These are phyloP conservation scores for Metschnikowia hibisci DNA, from an alignment of 805 yeast species.

Conservation along the genomic window DNA sequence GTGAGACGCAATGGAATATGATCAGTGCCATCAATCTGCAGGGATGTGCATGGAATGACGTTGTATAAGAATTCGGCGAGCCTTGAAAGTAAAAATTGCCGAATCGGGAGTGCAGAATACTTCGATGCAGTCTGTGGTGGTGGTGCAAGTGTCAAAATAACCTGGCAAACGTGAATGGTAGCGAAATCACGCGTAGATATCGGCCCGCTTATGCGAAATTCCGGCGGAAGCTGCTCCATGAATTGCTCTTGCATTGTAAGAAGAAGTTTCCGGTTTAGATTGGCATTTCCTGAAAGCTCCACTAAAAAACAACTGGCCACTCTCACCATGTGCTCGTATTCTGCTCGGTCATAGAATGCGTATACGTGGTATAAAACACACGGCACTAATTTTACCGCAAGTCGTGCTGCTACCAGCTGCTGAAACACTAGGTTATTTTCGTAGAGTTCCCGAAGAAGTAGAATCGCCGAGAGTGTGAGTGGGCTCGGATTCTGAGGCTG, in stretches of 20 bases:
- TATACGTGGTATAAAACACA: conserved; percentile 55
- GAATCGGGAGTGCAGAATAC: conserved; percentile 19
- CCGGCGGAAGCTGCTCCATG: conserved; percentile 51
- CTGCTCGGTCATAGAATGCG: conserved; percentile 40
- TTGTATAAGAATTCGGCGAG: conserved; percentile 61
- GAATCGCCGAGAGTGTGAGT: conserved; percentile 56
- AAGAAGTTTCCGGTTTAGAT: conserved; percentile 38
- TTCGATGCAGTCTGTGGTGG: conserved; percentile 10
- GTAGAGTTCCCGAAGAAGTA: conserved; percentile 70
- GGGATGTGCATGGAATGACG: conserved; percentile 40
- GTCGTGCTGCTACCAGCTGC: conserved; percentile 33
- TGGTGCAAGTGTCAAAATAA: conserved; percentile 21
- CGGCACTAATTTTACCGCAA: conserved; percentile 52
- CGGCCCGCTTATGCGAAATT: conserved; percentile 43
- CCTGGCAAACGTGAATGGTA: conserved; percentile 46
- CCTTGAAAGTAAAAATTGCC: conserved; percentile 35
- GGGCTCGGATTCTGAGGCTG: conserved; percentile 12
- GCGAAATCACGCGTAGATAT: conserved; percentile 62
- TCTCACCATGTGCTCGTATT: conserved; percentile 43
- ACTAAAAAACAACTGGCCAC: conserved; percentile 50
- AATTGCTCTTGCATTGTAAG: conserved; percentile 41
- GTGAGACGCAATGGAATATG: conserved; percentile 24
- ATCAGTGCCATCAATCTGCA: conserved; percentile 12
- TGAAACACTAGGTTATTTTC: conserved; percentile 66
- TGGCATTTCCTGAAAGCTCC: conserved; percentile 42